Evolutionary conservation across 1,284 basidiomycete genomes (phyloP), one percentile per base, ranked within the genome.

Genomic region (Ganoderma leucocontextum): DNA sequence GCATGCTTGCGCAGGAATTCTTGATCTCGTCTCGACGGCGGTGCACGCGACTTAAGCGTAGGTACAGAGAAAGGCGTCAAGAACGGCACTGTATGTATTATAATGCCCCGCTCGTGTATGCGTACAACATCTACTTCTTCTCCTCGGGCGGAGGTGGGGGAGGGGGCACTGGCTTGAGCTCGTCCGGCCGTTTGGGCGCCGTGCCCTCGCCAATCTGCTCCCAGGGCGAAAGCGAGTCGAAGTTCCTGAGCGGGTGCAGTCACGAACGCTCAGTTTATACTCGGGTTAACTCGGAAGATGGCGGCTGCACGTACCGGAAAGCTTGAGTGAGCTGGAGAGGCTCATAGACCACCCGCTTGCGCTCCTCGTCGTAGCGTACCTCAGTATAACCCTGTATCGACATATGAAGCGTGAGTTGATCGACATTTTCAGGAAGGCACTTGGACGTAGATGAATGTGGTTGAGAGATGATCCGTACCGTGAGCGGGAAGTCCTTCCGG

Each of bases 341-440:
- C 80, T 99, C 98, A 77, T 97, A 97, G 33, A 99, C 96, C 67
- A 99, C 96, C 60, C 97, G 95, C 85, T 99, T 99, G 80, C 95
- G 92, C 84, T 98, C 97, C 84, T 99, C 98, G 78, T 99, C 97
- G 79, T 99, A 99, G 66, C 98, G 91, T 61, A 99, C 89, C 82
- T 99, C 98, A 12, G 96, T 95, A 84, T 99, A 99, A 42, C 97
- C 97, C 94, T 91, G 70, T 57, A 22, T 47, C 68, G 60, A 61
- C 62, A 59, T 60, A 44, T 62, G 42, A 33, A 65, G 69, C 42
- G 63, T 60, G 58, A 69, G 49, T 33, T 15, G 19, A 22, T 60
- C 55, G 35, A 67, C 38, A 55, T 55, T 55, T 60, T 58, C 35
- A 38, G 33, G 55, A 38, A 58, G 35, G 35, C 55, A 33, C 4